Base-by-base conservation (phyloP, 495 filamentous ascomycete species). In the Podospora anserina region DNA sequence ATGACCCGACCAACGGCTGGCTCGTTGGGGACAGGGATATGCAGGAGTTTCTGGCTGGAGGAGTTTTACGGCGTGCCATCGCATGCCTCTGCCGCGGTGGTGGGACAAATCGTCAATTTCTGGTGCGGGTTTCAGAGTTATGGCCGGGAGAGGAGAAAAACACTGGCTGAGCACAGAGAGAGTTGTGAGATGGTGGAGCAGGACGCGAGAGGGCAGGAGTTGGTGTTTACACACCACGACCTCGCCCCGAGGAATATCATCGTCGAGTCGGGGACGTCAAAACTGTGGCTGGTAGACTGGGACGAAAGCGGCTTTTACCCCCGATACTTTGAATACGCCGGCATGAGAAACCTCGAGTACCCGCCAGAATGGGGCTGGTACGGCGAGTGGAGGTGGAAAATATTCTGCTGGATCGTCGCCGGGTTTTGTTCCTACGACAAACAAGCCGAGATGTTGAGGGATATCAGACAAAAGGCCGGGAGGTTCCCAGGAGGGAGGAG, bases 211-310 rank as follows among this genome's bases (percentile, higher is more conserved):
- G 13, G 39, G 15, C 7, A 66, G 30, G 28, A 60, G 54, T 49
- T 66, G 5, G 54, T 60, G 5, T 66, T 66, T 39, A 34, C 28
- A 3, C 64, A 66, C 34, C 27, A 32, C 11, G 64, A 66, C 30
- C 27, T 66, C n/a, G 64, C 64, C 1, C 64, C 64, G 20, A 28
- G 56, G 7, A 66, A 66, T 4, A 60, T 66, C 20, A 66, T 66
- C 19, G 55, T 66, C 18, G 64, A 66, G 23, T 19, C 16, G 7
- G 30, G 20, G 28, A 66, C 64, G 2, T 18, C 27, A 2, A 66
- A 60, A 23, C 32, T 66, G 6, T 66, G 54, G 64, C 5, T 66
- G 27, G 56, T 66, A 0, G 64, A 66, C 55, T 66, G 64, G 64
- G 55, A 59, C 15, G 11, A 18, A 15, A 55, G 54, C 2, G 64